Evolutionary conservation across 495 filamentous ascomycete genomes (phyloP), one percentile per base, ranked within the genome.

Genomic region (Bacidia rubella): DNA sequence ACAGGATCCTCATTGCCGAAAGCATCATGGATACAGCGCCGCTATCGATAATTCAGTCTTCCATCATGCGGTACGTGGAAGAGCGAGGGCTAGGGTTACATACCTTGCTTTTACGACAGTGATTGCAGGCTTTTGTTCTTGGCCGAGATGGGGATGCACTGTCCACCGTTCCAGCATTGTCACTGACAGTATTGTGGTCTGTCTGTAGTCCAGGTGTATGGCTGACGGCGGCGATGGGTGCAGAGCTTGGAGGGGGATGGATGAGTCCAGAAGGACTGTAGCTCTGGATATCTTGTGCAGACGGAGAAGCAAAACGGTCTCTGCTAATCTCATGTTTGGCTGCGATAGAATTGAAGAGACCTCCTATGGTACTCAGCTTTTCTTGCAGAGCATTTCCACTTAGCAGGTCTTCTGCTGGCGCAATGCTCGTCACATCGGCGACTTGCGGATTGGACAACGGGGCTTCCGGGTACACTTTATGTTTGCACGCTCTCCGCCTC

Each of bases 61-160:
- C n/a, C n/a, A n/a, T n/a, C n/a, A n/a, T n/a, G n/a, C n/a, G n/a
- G n/a, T n/a, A n/a, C n/a, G n/a, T n/a, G 24, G 32, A 2, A 21
- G 49, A 67, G 49, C 70, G 58, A 63, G 26, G 17, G 4, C 15
- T 11, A 15, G 19, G 2, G 7, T 11, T 25, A 58, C 67, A 60
- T 55, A 81, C 80, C 75, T 83, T 83, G 70, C 77, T 81, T 62
- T 77, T 82, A 19, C 80, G 76, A 59, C 80, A 83, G 53, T 82
- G 78, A 53, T 76, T 73, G 56, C 80, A 83, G 11, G 80, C 80
- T 59, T 80, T 82, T 55, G 69, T 78, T 75, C 63, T 80, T 76
- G 49, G 65, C 63, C 47, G 65, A 54, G 47, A 59, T 63, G 9
- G 49, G 23, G 32, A 62, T 66, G 39, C 23, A 41, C 39, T 53